A percentile compares a stretch with the other conserved stretches of the same genome.
Conservation (phyloP, 768 basidiomycete genomes). For the Tylopilus plumbeoviolaceoides region DNA sequence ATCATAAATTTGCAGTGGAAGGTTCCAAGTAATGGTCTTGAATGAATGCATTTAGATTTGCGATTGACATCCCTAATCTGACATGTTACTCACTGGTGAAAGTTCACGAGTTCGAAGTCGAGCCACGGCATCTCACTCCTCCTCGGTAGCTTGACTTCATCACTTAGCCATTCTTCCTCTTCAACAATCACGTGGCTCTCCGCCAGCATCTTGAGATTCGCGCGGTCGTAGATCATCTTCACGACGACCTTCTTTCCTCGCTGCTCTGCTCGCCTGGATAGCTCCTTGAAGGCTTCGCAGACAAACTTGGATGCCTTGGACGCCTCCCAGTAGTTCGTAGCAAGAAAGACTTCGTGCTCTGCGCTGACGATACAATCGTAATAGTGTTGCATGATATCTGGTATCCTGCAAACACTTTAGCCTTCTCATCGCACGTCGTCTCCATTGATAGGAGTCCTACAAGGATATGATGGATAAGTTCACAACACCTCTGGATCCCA, state of each 20-base stretch:
- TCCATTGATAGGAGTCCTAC: constrained; percentile 24
- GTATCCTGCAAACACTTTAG: constrained; percentile 40
- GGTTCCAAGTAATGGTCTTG: constrained; percentile 53
- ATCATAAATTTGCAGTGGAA: constrained; percentile 72
- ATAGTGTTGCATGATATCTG: constrained; percentile 73
- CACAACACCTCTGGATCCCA: constrained; percentile 59
- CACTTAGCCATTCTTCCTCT: constrained; percentile 40
- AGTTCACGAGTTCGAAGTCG: constrained; percentile 57
- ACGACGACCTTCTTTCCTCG: constrained; percentile 50
- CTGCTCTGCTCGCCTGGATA: constrained; percentile 44
- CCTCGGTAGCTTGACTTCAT: constrained; percentile 47
- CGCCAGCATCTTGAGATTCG: constrained; percentile 48
- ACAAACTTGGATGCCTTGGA: constrained; percentile 50
- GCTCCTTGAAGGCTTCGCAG: constrained; percentile 47
- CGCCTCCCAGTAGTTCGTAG: constrained; percentile 61
- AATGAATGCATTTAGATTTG: background rate
- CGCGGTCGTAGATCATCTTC: constrained; percentile 70
- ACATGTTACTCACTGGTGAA: constrained; percentile 33
- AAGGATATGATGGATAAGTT: constrained; percentile 60
- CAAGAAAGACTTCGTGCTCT: constrained; percentile 60
- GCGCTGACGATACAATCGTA: constrained; percentile 57
- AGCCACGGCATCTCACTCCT: constrained; percentile 57
- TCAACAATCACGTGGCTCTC: constrained; percentile 45
- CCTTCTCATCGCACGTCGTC: background rate
- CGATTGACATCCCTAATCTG: background rate